Percentiles rank a stretch among this genome's conserved stretches.
These are phyloP conservation scores for Epichloe sibirici DNA, from an alignment of 2,329 filamentous ascomycete species.

Conservation along the genomic window DNA sequence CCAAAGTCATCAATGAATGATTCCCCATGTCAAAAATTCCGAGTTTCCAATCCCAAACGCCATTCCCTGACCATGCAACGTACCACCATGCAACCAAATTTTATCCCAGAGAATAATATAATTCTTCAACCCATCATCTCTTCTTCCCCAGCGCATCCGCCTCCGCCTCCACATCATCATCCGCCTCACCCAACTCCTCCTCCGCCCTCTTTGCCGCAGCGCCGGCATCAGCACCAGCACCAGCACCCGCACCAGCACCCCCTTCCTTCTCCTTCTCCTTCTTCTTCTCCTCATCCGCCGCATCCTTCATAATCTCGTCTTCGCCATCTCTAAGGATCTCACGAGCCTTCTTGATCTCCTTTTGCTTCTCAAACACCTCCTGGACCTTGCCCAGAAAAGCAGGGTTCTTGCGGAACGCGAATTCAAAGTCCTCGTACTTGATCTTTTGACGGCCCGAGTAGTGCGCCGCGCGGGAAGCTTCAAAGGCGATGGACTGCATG, in stretches of 20 bases:
- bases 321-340: conserved; percentile 63
- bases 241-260: conserved; percentile 1
- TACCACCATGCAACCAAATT: background rate
- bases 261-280: conserved; percentile 15
- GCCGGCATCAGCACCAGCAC: conserved; percentile 2
- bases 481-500: conserved; percentile 86
- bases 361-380: conserved; percentile 80
- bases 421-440: conserved; percentile 97
- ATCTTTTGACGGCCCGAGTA: conserved; percentile 89
- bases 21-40: too few species aligned
- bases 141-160: conserved; percentile 28
- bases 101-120: background rate
- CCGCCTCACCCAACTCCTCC: conserved; percentile 39
- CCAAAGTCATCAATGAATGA: background rate
- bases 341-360: conserved; percentile 70
- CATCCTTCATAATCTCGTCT: conserved; percentile 43
- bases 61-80: background rate
- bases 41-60: background rate
- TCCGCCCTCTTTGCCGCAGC: conserved; percentile 21
- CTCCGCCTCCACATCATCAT: conserved; percentile 35
- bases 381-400: conserved; percentile 79
- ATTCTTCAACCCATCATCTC: conserved; percentile 13
- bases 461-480: conserved; percentile 73
- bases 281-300: conserved; percentile 31
- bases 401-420: conserved; percentile 76